Percentiles rank a stretch among this genome's conserved stretches.
phyloP scores from a whole-genome alignment of 1,284 basidiomycete species.

The Clitocybe nebularis region DNA sequence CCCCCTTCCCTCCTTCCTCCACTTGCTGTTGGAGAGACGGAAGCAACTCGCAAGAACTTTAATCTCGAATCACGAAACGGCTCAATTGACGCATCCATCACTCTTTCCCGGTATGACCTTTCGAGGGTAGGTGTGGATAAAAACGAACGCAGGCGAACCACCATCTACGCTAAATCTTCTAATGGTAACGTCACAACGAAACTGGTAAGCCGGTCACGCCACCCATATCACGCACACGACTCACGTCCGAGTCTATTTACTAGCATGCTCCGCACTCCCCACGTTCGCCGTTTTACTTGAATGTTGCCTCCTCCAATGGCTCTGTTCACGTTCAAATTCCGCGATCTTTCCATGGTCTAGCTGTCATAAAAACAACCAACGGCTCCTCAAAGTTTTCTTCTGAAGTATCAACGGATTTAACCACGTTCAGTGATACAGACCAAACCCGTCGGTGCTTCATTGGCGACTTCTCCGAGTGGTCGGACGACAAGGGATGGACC shows the following conservation, averaged over 20 bases:
- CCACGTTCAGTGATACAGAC: conserved; percentile 26
- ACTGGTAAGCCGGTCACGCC: conserved; percentile 23
- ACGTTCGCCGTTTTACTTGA: conserved; percentile 23
- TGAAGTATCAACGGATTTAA: conserved; percentile 19
- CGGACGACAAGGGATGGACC: conserved; percentile 22
- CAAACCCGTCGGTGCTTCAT: conserved; percentile 28
- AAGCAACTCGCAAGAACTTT: conserved; percentile 26
- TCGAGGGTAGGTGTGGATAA: conserved; percentile 1
- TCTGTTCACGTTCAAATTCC: conserved; percentile 29
- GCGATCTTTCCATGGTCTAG: conserved; percentile 32
- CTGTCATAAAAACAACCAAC: conserved; percentile 24
- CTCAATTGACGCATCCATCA: conserved; percentile 27
- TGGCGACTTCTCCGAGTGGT: conserved; percentile 25
- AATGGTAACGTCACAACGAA: conserved; percentile 23
- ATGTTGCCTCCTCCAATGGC: conserved; percentile 23
- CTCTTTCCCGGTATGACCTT: conserved; percentile 14
- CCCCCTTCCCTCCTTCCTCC: conserved; percentile 28
- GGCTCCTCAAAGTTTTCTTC: conserved; percentile 26
- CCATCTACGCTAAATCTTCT: conserved; percentile 18
- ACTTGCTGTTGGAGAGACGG: conserved; percentile 24
- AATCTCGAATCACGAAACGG: conserved; percentile 26
- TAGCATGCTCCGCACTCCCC: conserved; percentile 17
- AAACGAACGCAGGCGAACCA: conserved; percentile 12
- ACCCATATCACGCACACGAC: no score
- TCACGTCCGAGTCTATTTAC: no score